Conservation (phyloP, 306 rosid species). For the Gillenia trifoliata region DNA sequence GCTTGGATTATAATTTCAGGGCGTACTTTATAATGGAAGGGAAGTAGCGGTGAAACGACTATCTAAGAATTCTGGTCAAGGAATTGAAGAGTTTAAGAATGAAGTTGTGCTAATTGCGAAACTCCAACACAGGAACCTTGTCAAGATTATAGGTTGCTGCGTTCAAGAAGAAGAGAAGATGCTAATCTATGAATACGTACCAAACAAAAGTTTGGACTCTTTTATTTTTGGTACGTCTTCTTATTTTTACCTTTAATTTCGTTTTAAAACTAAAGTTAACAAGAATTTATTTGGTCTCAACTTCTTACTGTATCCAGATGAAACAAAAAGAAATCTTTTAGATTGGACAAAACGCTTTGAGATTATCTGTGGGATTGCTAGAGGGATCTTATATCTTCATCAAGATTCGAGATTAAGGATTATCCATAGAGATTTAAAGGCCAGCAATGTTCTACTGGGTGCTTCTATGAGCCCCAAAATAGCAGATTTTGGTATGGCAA, state of each 20-base stretch:
- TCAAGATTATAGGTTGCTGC: slow-evolving; percentile 51
- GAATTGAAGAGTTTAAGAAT: slow-evolving; percentile 52
- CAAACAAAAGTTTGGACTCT: slow-evolving; percentile 46
- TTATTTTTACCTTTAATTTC: neutral
- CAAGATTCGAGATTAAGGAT: slow-evolving; percentile 60
- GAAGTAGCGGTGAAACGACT: slow-evolving; percentile 43
- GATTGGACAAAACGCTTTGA: slow-evolving; percentile 43
- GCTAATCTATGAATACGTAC: slow-evolving; percentile 56
- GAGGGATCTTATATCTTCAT: slow-evolving; percentile 61
- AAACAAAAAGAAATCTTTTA: slow-evolving; percentile 21
- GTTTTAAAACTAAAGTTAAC: too few relatives aligned
- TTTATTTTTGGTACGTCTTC: slow-evolving; percentile 41
- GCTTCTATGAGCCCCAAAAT: slow-evolving; percentile 50
- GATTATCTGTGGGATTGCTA: slow-evolving; percentile 37
- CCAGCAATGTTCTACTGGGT: slow-evolving; percentile 52
- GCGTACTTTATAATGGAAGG: slow-evolving; percentile 8
- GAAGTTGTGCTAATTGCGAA: slow-evolving; percentile 53
- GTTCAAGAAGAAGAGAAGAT: slow-evolving; percentile 44
- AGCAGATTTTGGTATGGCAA: slow-evolving; percentile 75
- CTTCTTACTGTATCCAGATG: neutral
- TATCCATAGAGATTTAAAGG: slow-evolving; percentile 57
- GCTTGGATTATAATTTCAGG: neutral
- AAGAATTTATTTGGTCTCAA: too few relatives aligned
- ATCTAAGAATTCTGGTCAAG: slow-evolving; percentile 51
- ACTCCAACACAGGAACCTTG: slow-evolving; percentile 68